A percentile compares a stretch with the other conserved stretches of the same genome.
These are phyloP conservation scores for Chrysanthemum seticuspe DNA, from an alignment of 129 eudicot genomes.

Conservation along the genomic window DNA sequence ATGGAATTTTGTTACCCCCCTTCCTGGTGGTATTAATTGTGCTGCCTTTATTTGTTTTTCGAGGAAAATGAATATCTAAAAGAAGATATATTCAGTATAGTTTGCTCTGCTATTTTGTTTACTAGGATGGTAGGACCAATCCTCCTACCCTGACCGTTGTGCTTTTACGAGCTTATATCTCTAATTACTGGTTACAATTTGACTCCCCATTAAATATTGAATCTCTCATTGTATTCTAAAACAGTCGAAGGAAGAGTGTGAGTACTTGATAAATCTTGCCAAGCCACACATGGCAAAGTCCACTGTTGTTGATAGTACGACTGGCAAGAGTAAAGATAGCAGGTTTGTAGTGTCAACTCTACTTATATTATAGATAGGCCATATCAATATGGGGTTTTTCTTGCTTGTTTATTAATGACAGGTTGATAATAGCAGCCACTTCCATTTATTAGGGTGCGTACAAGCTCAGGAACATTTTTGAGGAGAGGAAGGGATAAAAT, in stretches of 20 bases:
- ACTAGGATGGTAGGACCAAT: too few relatives aligned
- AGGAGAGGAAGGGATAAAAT: slow-evolving; percentile 80
- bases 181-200: background rate
- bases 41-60: too few relatives aligned
- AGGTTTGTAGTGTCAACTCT: slow-evolving; percentile 47
- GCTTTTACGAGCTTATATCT: slow-evolving; percentile 4
- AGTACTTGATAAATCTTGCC: slow-evolving; percentile 81
- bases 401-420: slow-evolving; percentile 18
- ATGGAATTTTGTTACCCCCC: too few relatives aligned
- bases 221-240: background rate
- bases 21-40: too few relatives aligned
- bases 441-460: slow-evolving; percentile 68
- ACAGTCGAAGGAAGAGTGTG: slow-evolving; percentile 97
- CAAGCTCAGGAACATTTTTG: slow-evolving; percentile 91
- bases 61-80: too few relatives aligned
- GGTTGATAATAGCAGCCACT: slow-evolving; percentile 10
- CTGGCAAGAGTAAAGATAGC: slow-evolving; percentile 95
- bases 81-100: too few relatives aligned
- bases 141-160: background rate
- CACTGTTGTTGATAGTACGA: slow-evolving; percentile 95
- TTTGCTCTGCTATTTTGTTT: too few relatives aligned
- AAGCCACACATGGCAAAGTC: slow-evolving; percentile 89
- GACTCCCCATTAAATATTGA: background rate
- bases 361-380: background rate
- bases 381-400: background rate